A percentile compares a stretch with the other conserved stretches of the same genome.
Evolutionary conservation across 495 filamentous ascomycete species (phyloP).

Genomic region (Apiosordaria backusii): DNA sequence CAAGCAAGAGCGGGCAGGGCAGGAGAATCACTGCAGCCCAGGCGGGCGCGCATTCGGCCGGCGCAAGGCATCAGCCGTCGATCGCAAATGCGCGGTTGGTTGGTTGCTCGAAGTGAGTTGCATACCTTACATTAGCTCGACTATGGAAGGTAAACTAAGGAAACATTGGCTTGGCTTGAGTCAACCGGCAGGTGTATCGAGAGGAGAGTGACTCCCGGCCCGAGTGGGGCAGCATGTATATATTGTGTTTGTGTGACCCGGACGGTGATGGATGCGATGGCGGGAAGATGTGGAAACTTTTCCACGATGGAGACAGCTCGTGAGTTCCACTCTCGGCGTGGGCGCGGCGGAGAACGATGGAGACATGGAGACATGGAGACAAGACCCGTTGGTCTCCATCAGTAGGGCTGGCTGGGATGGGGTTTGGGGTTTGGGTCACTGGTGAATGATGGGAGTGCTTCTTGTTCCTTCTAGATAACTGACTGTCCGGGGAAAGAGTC

Average conservation of each 20-base stretch:
- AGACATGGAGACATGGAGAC: not conserved
- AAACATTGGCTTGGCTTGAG: not conserved
- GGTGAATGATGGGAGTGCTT: not conserved
- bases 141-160: not conserved
- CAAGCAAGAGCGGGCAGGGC: too few relatives aligned
- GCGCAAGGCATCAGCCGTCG: not conserved
- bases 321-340: not conserved
- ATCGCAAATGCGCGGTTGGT: not conserved
- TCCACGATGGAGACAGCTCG: not conserved
- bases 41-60: too few relatives aligned
- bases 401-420: not conserved
- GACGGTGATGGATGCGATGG: not conserved
- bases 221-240: not conserved
- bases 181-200: not conserved
- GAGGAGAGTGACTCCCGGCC: not conserved
- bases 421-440: not conserved
- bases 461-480: not conserved
- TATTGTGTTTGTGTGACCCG: too few relatives aligned
- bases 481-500: not conserved
- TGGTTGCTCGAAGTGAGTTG: not conserved
- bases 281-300: not conserved
- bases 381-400: not conserved
- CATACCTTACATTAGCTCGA: not conserved
- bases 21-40: not conserved
- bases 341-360: not conserved